These are phyloP conservation scores for Astragalus glycyphyllos DNA, from an alignment of 306 rosid genomes.

Conservation along the genomic window DNA sequence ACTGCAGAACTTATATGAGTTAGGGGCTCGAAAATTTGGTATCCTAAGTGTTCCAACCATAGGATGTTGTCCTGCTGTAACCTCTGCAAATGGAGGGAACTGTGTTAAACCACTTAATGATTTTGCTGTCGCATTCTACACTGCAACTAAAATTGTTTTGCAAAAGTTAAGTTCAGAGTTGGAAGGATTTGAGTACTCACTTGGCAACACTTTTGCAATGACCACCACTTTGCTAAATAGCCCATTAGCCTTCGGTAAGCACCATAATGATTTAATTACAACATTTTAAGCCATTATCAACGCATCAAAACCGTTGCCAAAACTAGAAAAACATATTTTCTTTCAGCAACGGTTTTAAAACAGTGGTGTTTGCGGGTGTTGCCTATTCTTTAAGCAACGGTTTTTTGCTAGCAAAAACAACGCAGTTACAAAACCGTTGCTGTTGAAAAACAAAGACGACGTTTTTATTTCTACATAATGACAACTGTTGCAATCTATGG, in stretches of 20 bases:
- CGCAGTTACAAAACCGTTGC: too few species aligned
- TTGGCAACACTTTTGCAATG: constrained; percentile 51
- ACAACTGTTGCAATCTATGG: too few species aligned
- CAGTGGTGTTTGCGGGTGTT: too few species aligned
- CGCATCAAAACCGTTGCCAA: too few species aligned
- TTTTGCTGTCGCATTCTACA: constrained; percentile 43
- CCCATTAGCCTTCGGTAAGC: constrained; percentile 42
- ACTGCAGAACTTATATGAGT: constrained; percentile 48
- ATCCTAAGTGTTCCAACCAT: constrained; percentile 51
- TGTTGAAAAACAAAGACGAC: too few species aligned
- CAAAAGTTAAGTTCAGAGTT: constrained; percentile 44
- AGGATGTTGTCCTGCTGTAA: constrained; percentile 56
- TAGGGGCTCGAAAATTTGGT: constrained; percentile 66
- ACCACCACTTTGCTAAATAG: neutral
- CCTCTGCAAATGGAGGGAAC: constrained; percentile 15
- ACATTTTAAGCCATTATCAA: too few species aligned
- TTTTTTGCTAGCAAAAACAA: too few species aligned
- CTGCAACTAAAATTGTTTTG: constrained; percentile 21
- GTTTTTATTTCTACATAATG: too few species aligned
- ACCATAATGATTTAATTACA: neutral
- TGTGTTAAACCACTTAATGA: constrained; percentile 45
- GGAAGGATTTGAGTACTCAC: constrained; percentile 47
- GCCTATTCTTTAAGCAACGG: too few species aligned
- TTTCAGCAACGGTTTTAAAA: too few species aligned
- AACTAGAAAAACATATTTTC: too few species aligned